Evolutionary conservation across 345 rosid genomes (phyloP), one percentile per base, ranked within the genome.

Genomic region (Linum trigynum): DNA sequence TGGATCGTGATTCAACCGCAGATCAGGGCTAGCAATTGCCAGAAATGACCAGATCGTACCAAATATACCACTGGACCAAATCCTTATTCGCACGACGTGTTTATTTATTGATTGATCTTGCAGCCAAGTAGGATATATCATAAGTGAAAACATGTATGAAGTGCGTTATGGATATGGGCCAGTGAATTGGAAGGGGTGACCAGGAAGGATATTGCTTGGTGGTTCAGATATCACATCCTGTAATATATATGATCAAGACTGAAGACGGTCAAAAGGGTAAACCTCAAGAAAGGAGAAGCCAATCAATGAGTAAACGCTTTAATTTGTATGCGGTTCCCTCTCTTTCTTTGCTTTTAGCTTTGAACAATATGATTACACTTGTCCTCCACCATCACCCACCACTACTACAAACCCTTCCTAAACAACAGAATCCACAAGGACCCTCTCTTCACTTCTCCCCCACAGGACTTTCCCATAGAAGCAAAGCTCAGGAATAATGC

Each of bases 281-380:
- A 69, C 66, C 39, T 63, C 69, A 50, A 61, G 61, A 80, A 77
- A 72, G 77, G 61, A 65, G 2, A 0, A 7, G 56, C 58, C 65
- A 70, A 68, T 63, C 68, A 67, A 56, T 75, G 74, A 23, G 32
- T 23, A 23, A 23, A 23, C 81, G 74, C 84, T 83, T 83, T 82
- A 76, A 67, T 79, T 81, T 76, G 83, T 75, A 77, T 61, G 69
- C 65, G 63, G 63, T 75, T 81, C 87, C 83, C 92, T 79, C 92
- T 65, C 39, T 55, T 55, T 53, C 61, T 67, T 48, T 10, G 43
- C 70, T 50, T n/a, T 59, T 41, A 37, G 16, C 76, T 69, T 75
- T 67, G 64, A 64, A 71, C 66, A 43, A 66, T 70, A 80, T 79
- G 23, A 78, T 82, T 61, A 65, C 75, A 59, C 70, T 14, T 74